These are phyloP conservation scores for Trichosporon asahii DNA, from an alignment of 1,284 basidiomycete genomes.

Conservation along the genomic window DNA sequence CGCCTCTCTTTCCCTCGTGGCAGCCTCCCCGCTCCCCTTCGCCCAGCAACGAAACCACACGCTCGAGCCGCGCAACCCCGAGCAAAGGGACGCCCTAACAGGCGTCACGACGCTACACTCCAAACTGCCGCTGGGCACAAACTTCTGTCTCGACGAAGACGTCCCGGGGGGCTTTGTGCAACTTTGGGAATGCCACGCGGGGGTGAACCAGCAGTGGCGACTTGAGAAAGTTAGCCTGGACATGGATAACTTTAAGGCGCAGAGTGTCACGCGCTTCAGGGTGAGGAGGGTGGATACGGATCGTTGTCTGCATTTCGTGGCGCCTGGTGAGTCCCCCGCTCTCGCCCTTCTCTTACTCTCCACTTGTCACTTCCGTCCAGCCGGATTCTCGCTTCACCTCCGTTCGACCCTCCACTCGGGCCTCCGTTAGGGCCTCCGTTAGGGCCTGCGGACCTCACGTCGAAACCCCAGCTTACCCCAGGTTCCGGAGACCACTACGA, in stretches of 20 bases:
- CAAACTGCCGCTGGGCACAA: not conserved
- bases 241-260: not conserved
- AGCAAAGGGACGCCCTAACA: not conserved
- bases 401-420: too few relatives aligned
- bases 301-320: not conserved
- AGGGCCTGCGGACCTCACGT: too few relatives aligned
- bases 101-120: not conserved
- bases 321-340: not conserved
- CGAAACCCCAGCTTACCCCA: not conserved
- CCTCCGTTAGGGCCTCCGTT: too few relatives aligned
- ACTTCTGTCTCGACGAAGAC: not conserved
- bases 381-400: too few relatives aligned
- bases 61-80: too few relatives aligned
- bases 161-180: not conserved
- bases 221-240: not conserved
- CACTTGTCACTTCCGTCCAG: too few relatives aligned
- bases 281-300: not conserved
- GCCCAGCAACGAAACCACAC: too few relatives aligned
- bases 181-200: not conserved
- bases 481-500: not conserved
- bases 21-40: not conserved
- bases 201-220: not conserved
- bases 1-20: too few relatives aligned
- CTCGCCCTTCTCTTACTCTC: too few relatives aligned
- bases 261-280: not conserved